Conservation (phyloP, 306 rosid genomes). For the Chamaecrista fasciculata region DNA sequence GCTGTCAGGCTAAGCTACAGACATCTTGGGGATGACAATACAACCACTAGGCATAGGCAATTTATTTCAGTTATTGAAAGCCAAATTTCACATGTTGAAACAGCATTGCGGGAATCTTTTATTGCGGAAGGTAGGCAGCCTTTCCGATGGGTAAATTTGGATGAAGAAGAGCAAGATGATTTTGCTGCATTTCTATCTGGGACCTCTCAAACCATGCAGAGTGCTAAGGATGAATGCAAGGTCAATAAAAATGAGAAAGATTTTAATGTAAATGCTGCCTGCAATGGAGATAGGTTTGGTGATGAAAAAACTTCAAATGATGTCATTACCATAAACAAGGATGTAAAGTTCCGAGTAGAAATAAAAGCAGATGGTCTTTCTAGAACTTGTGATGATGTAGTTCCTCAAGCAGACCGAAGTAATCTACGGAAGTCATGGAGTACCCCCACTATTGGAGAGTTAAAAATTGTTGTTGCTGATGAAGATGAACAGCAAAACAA, state of each 20-base stretch:
- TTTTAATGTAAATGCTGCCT: conserved; percentile 35
- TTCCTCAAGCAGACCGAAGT: conserved; percentile 62
- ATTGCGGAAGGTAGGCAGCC: conserved; percentile 70
- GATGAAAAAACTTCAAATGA: conserved; percentile 46
- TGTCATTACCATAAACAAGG: conserved; percentile 35
- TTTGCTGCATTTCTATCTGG: conserved; percentile 92
- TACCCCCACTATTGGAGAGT: conserved; percentile 55
- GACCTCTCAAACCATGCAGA: conserved; percentile 43
- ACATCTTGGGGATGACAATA: conserved; percentile 50
- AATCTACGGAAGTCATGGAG: conserved; percentile 66
- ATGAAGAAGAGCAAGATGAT: conserved; percentile 84
- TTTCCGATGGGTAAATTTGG: conserved; percentile 79
- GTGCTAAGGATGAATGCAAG: conserved; percentile 35
- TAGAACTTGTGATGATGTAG: conserved; percentile 50
- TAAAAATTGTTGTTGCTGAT: conserved; percentile 65
- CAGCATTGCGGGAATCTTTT: conserved; percentile 57
- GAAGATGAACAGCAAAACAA: conserved; percentile 51
- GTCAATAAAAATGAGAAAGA: conserved; percentile 38
- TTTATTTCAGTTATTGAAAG: conserved; percentile 77
- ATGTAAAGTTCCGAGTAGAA: conserved; percentile 39
- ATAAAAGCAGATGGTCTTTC: conserved; percentile 44
- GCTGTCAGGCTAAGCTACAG: conserved; percentile 83
- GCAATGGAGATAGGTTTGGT: conserved; percentile 36
- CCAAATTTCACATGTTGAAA: conserved; percentile 80
- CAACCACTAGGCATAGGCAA: conserved; percentile 72